These are phyloP conservation scores for Fraxinus nigra DNA, from an alignment of 305 asterid genomes.

Conservation along the genomic window DNA sequence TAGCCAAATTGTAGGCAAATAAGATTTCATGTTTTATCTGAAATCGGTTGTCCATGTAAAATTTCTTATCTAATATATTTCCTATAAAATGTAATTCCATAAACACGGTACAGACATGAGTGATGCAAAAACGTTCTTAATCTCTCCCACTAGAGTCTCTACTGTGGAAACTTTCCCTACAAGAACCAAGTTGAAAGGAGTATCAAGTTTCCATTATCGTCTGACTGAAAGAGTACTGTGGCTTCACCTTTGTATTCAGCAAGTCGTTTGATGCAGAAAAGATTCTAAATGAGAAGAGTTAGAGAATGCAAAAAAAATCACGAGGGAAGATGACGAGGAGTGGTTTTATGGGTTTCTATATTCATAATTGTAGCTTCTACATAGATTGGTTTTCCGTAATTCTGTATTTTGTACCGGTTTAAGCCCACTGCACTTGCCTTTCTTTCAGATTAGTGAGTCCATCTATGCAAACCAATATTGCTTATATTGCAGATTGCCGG, in stretches of 20 bases:
- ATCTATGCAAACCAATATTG: not conserved
- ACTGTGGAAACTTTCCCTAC: not conserved
- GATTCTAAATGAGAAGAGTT: not conserved
- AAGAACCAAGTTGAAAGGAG: not conserved
- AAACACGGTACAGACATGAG: not conserved
- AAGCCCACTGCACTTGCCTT: not conserved
- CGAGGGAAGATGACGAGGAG: not conserved
- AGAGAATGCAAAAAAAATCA: not conserved
- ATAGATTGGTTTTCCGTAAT: not conserved
- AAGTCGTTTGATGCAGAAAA: not conserved
- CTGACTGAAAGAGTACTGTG: not conserved
- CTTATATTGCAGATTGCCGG: not conserved
- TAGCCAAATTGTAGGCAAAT: not conserved
- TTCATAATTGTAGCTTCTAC: not conserved
- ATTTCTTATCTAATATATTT: not conserved
- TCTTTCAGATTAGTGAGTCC: not conserved
- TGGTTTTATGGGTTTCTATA: not conserved
- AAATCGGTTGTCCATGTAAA: not conserved
- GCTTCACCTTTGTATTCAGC: conserved; percentile 1
- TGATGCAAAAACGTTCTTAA: not conserved
- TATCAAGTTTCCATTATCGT: not conserved
- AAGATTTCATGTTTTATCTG: not conserved
- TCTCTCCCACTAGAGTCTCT: not conserved
- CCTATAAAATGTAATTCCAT: not conserved
- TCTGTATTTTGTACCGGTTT: not conserved